Conservation (phyloP, 768 basidiomycete genomes). For the Crassisporium funariophilum region DNA sequence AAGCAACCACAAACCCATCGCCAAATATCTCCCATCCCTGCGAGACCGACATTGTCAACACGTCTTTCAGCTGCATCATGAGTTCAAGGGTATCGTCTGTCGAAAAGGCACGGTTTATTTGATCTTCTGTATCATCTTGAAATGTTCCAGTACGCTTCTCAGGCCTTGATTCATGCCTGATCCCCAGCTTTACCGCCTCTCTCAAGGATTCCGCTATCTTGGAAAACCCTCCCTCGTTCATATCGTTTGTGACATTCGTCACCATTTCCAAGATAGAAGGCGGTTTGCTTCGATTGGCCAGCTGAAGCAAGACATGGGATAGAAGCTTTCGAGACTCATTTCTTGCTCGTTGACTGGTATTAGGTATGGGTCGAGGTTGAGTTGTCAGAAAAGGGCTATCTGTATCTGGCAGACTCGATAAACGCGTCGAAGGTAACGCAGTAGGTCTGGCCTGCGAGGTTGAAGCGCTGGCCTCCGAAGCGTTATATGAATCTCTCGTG, state of each 20-base stretch:
- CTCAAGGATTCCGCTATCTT: conserved; percentile 47
- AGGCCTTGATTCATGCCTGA: conserved; percentile 23
- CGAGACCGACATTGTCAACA: conserved; percentile 53
- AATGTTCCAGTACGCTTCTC: conserved; percentile 12
- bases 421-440: conserved; percentile 3
- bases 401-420: neutral
- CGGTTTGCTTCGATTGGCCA: conserved; percentile 58
- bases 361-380: conserved; percentile 14
- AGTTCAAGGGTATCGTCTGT: conserved; percentile 70
- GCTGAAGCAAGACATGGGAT: conserved; percentile 60
- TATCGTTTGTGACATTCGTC: conserved; percentile 24
- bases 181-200: conserved; percentile 42
- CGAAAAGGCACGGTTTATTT: conserved; percentile 47
- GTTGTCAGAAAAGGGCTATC: neutral
- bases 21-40: conserved; percentile 69
- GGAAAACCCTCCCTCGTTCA: conserved; percentile 37
- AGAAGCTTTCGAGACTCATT: conserved; percentile 73
- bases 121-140: conserved; percentile 53
- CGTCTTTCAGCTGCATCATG: conserved; percentile 62
- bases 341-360: conserved; percentile 41
- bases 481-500: conserved; percentile 24
- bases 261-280: conserved; percentile 52
- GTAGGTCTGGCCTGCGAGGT: conserved; percentile 3
- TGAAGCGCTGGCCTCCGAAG: conserved; percentile 11
- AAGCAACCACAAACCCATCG: conserved; percentile 30